Evolutionary conservation across 2,329 filamentous ascomycete genomes (phyloP), one percentile per base, ranked within the genome.

Genomic region (Cordyceps pruinosa): DNA sequence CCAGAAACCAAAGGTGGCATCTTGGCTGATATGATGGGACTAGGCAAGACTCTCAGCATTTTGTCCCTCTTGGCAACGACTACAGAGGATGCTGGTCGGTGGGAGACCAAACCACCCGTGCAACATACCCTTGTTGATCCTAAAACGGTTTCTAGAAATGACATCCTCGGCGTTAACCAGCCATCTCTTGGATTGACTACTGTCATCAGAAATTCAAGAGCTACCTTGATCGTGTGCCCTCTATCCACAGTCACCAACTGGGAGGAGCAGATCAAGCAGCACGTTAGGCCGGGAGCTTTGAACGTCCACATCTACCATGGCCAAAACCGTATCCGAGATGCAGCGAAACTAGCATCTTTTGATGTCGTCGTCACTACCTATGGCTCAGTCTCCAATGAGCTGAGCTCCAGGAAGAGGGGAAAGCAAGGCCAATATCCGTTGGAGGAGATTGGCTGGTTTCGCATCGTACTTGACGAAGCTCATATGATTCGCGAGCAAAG

Each of bases 331-430:
- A 85, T 83, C 61, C 88, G 86, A 60, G 84, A 91, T 61, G 72
- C 84, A 0, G 76, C 80, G 7, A 81, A 84, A 62, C 81, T 99
- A 17, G 80, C 86, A 0, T 74, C 85, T 34, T 90, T 85, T 64
- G 91, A 97, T 66, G 73, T 97, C 8, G 84, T 99, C 41, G 87
- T 99, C 58, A 97, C 94, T 0, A 97, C 94, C 0, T 99, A 97
- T 68, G 88, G 89, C 39, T 95, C 90, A 1, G 84, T 96, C 23
- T 86, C 89, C 0, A 89, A 88, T 59, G 93, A 97, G 67, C 81
- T 90, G 17, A 82, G 80, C 45, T 77, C 82, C 25, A 83, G 87
- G 28, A 80, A 77, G 57, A 83, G 84, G 58, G 74, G 77, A 32
- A 88, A 85, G 65, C 74, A 76, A 15, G 84, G 82, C 1, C 61